Conservation (phyloP, 2,329 filamentous ascomycete species). For the Aspergillus sp. region DNA sequence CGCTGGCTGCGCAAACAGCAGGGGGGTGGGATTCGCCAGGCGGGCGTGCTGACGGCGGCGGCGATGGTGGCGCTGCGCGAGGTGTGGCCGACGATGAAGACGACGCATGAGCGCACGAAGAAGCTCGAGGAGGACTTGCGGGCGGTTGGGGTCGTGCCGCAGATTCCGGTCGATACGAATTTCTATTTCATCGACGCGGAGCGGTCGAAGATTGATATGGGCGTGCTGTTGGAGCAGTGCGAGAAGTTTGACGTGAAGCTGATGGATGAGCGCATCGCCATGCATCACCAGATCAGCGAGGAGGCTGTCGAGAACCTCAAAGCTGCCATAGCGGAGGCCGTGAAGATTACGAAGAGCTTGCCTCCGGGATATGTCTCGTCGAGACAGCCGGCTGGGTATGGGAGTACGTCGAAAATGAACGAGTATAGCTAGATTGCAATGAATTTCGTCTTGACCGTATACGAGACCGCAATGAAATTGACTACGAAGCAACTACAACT, state of each 20-base stretch:
- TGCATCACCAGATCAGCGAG: constrained; percentile 33
- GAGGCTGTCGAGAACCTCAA: constrained; percentile 32
- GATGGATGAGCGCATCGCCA: constrained; percentile 24
- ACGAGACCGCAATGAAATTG: neutral
- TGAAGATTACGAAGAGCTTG: constrained; percentile 21
- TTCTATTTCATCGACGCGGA: constrained; percentile 24
- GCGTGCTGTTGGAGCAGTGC: constrained; percentile 23
- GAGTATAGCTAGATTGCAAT: constrained; percentile 21
- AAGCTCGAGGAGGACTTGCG: constrained; percentile 19
- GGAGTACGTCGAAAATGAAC: constrained; percentile 26
- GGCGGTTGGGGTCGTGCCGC: constrained; percentile 50
- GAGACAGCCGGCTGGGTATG: constrained; percentile 17
- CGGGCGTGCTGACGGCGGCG: constrained; percentile 20
- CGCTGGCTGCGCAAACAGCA: constrained; percentile 32
- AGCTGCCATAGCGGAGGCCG: constrained; percentile 21
- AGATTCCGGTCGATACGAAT: constrained; percentile 36
- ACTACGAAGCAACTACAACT: neutral
- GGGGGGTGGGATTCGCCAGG: constrained; percentile 33
- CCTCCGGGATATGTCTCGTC: constrained; percentile 16
- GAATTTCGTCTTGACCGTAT: neutral
- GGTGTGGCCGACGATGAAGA: constrained; percentile 23
- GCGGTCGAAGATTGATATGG: constrained; percentile 23
- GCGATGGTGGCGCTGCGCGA: constrained; percentile 23
- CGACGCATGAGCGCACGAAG: constrained; percentile 22
- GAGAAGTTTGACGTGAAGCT: constrained; percentile 21